Evolutionary conservation across 2,329 filamentous ascomycete genomes (phyloP), one percentile per base, ranked within the genome.

Genomic region (Acephala macrosclerotiorum): DNA sequence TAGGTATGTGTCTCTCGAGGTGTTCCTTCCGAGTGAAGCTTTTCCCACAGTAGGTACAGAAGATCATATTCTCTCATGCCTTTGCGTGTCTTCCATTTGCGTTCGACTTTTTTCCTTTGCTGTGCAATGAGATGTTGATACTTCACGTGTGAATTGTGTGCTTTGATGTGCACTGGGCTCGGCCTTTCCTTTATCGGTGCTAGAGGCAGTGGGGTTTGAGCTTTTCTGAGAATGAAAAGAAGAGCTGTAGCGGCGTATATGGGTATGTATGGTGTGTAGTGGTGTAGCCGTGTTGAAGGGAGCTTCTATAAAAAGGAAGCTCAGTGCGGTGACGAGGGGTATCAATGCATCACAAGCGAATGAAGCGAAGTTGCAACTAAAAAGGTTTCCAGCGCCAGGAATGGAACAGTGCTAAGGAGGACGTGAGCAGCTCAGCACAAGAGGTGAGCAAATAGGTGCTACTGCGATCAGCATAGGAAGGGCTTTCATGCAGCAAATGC

Each of bases 1-100:
- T 83, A 11, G 83, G 83, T 47, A 86, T 80, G 66, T 86, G 84
- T 68, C 84, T 80, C 70, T 86, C 84, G n/a, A 86, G 75, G 72
- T 86, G 84, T 70, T 86, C 84, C 73, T 86, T 86, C 70, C 84
- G 80, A 58, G 83, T 85, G 74, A 86, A 86, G 71, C 76, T 78
- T 76, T 83, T 85, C 63, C 84, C 84, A 71, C 84, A 86, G 71
- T 85, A 85, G 20, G 83, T 78, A 70, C 84, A 86, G 72, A 78
- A 86, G 58, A 85, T 78, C 78, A 80, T 80, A 62, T 61, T 71
- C 58, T 57, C 59, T 57, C 29, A 57, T 57, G n/a, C 12, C 55
- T 33, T 22, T 53, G 25, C 26, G 49, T 53, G 22, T 26, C 49
- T 53, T 53, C 49, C 49, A 53, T 53, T 53, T 53, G 49, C 22